Base-by-base conservation (phyloP, 2,329 filamentous ascomycete species). In the Cladorrhinum sp. region DNA sequence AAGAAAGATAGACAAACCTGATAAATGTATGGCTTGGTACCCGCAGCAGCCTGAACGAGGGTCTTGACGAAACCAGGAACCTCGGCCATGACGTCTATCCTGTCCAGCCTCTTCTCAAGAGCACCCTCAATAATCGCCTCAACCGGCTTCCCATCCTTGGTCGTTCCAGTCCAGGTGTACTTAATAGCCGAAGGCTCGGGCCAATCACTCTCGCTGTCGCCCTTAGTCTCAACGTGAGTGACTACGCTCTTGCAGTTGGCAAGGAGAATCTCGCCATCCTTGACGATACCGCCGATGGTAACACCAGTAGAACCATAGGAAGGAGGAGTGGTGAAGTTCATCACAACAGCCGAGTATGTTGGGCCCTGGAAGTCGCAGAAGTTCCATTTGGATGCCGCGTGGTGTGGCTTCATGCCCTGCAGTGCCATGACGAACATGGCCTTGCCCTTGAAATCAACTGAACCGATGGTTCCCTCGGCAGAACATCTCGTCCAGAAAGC, bases 351-450 rank as follows among this genome's bases (percentile, higher is more conserved):
- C 26, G 93, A 95, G 78, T 92, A 90, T 20, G 82, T 91, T 21
- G 92, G 89, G 14, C 91, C 88, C 74, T 98, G 93, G 80, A 96
- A 96, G 77, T 93, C 86, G 75, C 86, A 82, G 79, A 97, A 99
- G 77, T 95, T 96, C 95, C 95, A 99, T 65, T 85, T 86, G 28
- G 90, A 87, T 64, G 94, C 93, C 62, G 92, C 90, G 74, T 99
- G 96, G 75, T 99, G 95, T 46, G 95, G 95, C 83, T 99, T 99
- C 94, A 98, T 98, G 74, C 93, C 95, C 79, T 98, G 95, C 55
- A 98, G 79, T 46, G 92, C 93, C 74, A 95, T 89, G 67, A 89
- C 82, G 77, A 92, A 94, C 70, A 96, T 80, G 30, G 87, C 92
- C 65, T 82, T 85, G 60, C 94, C 94, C 71, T 86, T 88, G 74